These are phyloP conservation scores for Exophiala oligosperma DNA, from an alignment of 2,329 filamentous ascomycete species.

Conservation along the genomic window DNA sequence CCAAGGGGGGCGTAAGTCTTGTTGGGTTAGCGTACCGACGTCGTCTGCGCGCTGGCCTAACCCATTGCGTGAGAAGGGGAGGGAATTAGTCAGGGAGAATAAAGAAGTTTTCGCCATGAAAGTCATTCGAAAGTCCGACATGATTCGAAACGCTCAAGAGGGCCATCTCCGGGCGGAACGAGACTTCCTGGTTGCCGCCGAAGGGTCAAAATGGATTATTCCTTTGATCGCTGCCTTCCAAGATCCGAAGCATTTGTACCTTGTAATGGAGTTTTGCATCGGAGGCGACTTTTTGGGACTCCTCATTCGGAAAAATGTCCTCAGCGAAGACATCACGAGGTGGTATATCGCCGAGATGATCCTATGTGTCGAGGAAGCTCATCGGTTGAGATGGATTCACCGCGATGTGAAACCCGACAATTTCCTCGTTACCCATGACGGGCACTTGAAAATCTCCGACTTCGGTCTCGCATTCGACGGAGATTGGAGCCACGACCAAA, in stretches of 20 bases:
- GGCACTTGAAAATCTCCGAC: conserved; percentile 93
- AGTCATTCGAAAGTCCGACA: conserved; percentile 89
- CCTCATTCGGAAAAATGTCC: conserved; percentile 78
- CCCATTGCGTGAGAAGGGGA: conserved; percentile 1
- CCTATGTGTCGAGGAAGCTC: conserved; percentile 87
- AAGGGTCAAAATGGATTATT: conserved; percentile 88
- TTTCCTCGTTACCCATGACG: conserved; percentile 83
- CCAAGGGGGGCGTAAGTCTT: conserved; percentile 2
- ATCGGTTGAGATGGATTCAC: conserved; percentile 86
- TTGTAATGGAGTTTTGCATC: conserved; percentile 98
- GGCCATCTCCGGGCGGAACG: conserved; percentile 87
- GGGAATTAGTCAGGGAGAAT: conserved; percentile 19
- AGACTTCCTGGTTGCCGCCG: conserved; percentile 86
- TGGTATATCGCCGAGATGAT: conserved; percentile 98
- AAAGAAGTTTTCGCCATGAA: conserved; percentile 90
- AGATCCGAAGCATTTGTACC: conserved; percentile 78
- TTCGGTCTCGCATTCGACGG: conserved; percentile 95
- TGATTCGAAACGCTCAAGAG: conserved; percentile 88
- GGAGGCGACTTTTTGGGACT: conserved; percentile 91
- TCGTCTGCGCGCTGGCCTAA: neutral
- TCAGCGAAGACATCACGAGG: conserved; percentile 74
- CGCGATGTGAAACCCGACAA: conserved; percentile 97
- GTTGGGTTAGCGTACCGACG: conserved; percentile 2
- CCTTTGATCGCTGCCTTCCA: conserved; percentile 87
- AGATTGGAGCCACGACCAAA: conserved; percentile 88